Evolutionary conservation across 2,329 filamentous ascomycete genomes (phyloP), one percentile per base, ranked within the genome.

Genomic region (Mycosphaerelloides madeirae): DNA sequence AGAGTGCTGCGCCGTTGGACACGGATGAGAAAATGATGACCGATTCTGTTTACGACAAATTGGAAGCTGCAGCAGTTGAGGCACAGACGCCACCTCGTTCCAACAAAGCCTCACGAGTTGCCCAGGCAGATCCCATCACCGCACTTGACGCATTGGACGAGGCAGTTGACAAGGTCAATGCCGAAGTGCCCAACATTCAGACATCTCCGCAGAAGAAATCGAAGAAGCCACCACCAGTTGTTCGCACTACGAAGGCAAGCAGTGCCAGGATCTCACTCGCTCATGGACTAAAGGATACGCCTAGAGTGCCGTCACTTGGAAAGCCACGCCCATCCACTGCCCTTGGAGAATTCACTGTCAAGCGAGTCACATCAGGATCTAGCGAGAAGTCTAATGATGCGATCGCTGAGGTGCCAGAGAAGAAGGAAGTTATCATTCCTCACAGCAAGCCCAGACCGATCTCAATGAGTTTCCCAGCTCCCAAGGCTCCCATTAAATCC

Each of bases 141-240:
- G 75, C 72, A 3, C 64, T 76, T 29, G 75, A 78, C 52, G 69
- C 67, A 2, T 64, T 76, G 6, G 73, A 77, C 44, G 73, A 78
- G 43, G 73, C 70, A 6, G 65, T 77, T 2, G 73, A 77, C 42
- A 66, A 71, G 31, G 61, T 76, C 34, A 51, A 48, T 15, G 40
- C 50, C 6, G 46, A 55, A 29, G 47, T 51, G 58, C 67, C 50
- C 60, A 57, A 68, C 3, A 43, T 54, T 2, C 59, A 61, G 19
- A 52, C 55, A 5, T 61, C 58, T 15, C 53, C 55, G 12, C 32
- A 62, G 55, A 56, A 63, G 56, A 49, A 50, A 40, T 33, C 44
- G 13, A 56, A 49, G 41, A 59, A 62, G 43, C 40, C 52, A 14
- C 55, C 50, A 12, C 58, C 60, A 25, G 40, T 57, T 28, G 56